These are phyloP conservation scores for Strobilomyces dryophilus DNA, from an alignment of 768 basidiomycete species.

Conservation along the genomic window DNA sequence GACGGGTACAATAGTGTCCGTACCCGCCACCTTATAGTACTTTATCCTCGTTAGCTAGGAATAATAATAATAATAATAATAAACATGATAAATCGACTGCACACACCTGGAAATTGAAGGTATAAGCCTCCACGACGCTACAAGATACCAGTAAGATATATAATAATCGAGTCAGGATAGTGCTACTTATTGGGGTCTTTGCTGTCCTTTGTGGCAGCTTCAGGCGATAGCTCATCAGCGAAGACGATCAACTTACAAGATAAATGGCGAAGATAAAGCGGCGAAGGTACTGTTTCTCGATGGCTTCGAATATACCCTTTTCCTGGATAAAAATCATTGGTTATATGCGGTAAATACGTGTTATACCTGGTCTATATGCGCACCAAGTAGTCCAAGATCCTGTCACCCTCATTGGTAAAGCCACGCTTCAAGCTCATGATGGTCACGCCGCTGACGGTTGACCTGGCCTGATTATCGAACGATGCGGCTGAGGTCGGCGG, in stretches of 20 bases:
- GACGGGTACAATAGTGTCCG: slow-evolving; percentile 55
- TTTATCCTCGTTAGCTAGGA: slow-evolving; percentile 26
- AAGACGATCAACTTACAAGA: slow-evolving; percentile 45
- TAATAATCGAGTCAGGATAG: slow-evolving; percentile 5
- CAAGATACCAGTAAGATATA: slow-evolving; percentile 8
- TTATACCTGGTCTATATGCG: slow-evolving; percentile 23
- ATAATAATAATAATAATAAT: neutral
- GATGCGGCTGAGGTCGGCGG: slow-evolving; percentile 32
- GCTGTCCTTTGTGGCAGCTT: slow-evolving; percentile 52
- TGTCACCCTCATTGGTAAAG: slow-evolving; percentile 79
- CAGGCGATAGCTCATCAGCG: neutral
- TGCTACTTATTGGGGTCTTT: slow-evolving; percentile 80
- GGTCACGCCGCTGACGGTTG: slow-evolving; percentile 59
- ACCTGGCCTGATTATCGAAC: slow-evolving; percentile 35
- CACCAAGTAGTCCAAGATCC: slow-evolving; percentile 77
- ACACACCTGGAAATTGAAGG: slow-evolving; percentile 76
- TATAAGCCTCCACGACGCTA: slow-evolving; percentile 86
- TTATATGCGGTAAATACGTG: slow-evolving; percentile 9
- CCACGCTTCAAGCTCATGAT: slow-evolving; percentile 74
- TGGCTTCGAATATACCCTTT: slow-evolving; percentile 80
- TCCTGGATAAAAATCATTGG: slow-evolving; percentile 45
- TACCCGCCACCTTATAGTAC: slow-evolving; percentile 70
- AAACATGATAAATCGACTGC: neutral
- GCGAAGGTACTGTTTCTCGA: slow-evolving; percentile 79
- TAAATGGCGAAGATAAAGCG: slow-evolving; percentile 87